phyloP scores from a whole-genome alignment of 1,284 basidiomycete genomes.

The Tilletiopsis washingtonensis region DNA sequence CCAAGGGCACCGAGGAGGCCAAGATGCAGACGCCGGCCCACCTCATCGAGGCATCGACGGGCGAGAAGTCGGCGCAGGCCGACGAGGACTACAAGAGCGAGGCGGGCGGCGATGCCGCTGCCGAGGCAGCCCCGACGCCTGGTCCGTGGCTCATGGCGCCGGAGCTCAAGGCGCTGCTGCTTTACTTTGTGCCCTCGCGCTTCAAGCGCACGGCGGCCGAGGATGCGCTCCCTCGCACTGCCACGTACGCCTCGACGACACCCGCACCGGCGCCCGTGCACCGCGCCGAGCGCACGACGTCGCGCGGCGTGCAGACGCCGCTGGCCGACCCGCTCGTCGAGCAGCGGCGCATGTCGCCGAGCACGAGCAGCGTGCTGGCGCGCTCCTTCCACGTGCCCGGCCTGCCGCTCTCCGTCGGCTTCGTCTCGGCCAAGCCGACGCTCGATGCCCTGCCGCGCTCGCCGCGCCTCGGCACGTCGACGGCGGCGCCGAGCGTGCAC shows the following conservation, averaged over 20 bases:
- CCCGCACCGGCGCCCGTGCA: background rate
- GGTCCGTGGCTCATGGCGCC: constrained; percentile 23
- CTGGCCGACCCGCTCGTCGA: background rate
- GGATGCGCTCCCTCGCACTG: background rate
- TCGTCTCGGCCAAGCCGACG: background rate
- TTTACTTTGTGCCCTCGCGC: background rate
- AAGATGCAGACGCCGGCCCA: background rate
- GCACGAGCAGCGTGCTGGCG: background rate
- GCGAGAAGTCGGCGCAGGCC: background rate
- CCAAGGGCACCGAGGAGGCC: background rate
- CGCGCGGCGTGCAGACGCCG: background rate
- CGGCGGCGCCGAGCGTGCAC: background rate
- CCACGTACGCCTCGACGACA: background rate
- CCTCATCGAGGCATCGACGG: background rate
- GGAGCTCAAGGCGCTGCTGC: constrained; percentile 38
- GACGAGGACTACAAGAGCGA: background rate
- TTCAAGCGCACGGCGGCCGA: too few species aligned
- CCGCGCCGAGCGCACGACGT: too few species aligned
- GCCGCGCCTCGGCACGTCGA: background rate
- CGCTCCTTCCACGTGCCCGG: background rate
- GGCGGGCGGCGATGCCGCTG: background rate
- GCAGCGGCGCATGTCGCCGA: background rate
- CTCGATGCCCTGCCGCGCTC: background rate
- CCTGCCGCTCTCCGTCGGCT: background rate
- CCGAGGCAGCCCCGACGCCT: background rate